These are phyloP conservation scores for Eragrostis nindensis DNA, from an alignment of 176 grass and related monocot genomes.

Conservation along the genomic window DNA sequence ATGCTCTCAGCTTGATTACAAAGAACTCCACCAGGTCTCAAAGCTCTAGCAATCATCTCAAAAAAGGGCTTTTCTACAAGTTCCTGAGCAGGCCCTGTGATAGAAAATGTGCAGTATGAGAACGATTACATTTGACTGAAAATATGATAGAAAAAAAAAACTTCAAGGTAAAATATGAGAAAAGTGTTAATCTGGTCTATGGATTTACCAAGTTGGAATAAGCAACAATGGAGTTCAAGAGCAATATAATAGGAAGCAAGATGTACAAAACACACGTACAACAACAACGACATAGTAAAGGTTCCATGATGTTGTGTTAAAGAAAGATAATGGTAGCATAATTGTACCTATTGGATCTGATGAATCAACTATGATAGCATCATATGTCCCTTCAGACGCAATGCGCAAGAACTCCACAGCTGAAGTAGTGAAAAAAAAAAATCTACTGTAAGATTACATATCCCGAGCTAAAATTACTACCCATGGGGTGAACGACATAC, in stretches of 20 bases:
- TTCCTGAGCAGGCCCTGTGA: conserved; percentile 85
- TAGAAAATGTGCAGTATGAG: conserved; percentile 10
- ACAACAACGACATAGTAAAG: background rate
- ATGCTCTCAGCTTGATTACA: conserved; percentile 97
- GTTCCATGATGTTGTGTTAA: background rate
- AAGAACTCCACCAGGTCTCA: conserved; percentile 90
- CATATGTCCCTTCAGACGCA: conserved; percentile 84
- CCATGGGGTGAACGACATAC: conserved; percentile 54
- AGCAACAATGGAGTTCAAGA: background rate
- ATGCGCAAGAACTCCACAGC: conserved; percentile 82
- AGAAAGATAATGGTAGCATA: conserved; percentile 9
- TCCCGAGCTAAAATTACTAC: conserved; percentile 8
- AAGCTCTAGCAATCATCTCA: conserved; percentile 77
- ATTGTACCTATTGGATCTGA: conserved; percentile 94
- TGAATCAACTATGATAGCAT: conserved; percentile 97
- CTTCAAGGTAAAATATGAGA: conserved; percentile 1
- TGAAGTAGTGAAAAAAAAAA: conserved; percentile 51
- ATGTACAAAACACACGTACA: background rate
- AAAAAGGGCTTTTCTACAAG: conserved; percentile 99
- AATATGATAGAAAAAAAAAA: background rate
- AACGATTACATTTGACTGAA: background rate
- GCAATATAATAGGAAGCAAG: background rate
- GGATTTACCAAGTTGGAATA: conserved; percentile 4
- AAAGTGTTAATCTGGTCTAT: background rate
- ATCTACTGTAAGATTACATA: conserved; percentile 17